Conservation (phyloP, 2,329 filamentous ascomycete species). For the Emergomyces africanus region DNA sequence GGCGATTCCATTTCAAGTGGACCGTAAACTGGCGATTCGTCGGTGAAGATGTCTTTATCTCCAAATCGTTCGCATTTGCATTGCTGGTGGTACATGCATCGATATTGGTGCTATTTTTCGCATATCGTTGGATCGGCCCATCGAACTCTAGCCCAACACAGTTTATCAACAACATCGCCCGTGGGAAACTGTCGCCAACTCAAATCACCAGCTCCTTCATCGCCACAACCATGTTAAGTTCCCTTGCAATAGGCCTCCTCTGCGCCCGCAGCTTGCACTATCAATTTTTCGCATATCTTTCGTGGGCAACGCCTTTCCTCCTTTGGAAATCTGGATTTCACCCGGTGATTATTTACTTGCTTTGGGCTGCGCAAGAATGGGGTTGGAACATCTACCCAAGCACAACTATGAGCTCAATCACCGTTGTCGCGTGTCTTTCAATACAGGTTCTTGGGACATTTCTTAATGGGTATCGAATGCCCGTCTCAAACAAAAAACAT, state of each 20-base stretch:
- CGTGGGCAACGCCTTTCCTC: constrained; percentile 78
- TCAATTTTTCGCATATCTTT: constrained; percentile 87
- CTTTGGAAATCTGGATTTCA: constrained; percentile 66
- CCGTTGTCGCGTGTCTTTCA: constrained; percentile 59
- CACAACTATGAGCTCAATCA: constrained; percentile 48
- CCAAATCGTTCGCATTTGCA: constrained; percentile 51
- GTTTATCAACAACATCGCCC: constrained; percentile 39
- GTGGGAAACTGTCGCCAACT: constrained; percentile 43
- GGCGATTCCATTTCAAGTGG: constrained; percentile 93
- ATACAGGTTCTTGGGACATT: constrained; percentile 53
- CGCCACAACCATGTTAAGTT: constrained; percentile 61
- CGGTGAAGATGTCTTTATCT: constrained; percentile 69
- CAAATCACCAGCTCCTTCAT: constrained; percentile 59
- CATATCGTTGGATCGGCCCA: constrained; percentile 59
- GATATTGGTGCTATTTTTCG: constrained; percentile 54
- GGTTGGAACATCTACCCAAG: constrained; percentile 94
- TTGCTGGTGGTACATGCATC: constrained; percentile 54
- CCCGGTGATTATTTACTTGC: constrained; percentile 50
- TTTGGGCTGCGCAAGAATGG: constrained; percentile 77
- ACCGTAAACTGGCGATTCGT: constrained; percentile 98
- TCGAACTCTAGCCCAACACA: constrained; percentile 45
- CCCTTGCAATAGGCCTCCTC: constrained; percentile 66
- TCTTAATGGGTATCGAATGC: constrained; percentile 25
- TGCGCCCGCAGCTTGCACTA: constrained; percentile 86
- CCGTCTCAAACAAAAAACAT: constrained; percentile 1